Conservation (phyloP, 2,329 filamentous ascomycete genomes). For the Cladosporium colombiae region DNA sequence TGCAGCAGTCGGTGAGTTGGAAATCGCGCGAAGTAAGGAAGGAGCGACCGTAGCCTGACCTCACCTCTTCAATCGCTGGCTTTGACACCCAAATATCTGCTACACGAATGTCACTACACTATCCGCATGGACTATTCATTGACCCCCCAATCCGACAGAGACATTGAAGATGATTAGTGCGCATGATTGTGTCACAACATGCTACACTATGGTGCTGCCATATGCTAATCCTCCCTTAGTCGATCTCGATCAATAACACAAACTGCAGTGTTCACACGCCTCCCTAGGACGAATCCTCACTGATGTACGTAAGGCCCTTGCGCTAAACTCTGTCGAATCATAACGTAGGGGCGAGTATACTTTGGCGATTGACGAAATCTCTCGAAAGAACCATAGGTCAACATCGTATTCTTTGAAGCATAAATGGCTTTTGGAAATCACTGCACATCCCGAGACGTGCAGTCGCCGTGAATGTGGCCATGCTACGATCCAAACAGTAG, state of each 20-base stretch:
- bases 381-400: too few species aligned
- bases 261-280: neutral
- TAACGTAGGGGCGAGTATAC: neutral
- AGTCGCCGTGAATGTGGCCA: neutral
- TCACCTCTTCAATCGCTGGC: neutral
- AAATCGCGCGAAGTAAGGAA: neutral
- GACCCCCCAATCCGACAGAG: neutral
- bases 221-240: neutral
- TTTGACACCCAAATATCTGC: neutral
- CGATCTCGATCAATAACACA: neutral
- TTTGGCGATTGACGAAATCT: neutral
- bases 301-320: slow-evolving; percentile 79
- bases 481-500: neutral
- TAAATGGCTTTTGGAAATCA: rapidly evolving
- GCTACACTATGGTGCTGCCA: neutral
- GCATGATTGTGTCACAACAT: neutral
- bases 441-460: neutral
- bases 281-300: slow-evolving; percentile 64
- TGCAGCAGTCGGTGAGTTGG: neutral
- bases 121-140: neutral
- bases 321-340: slow-evolving; percentile 54
- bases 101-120: neutral
- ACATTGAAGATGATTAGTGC: neutral
- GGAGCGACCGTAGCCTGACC: neutral
- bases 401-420: neutral